Conservation (phyloP, 257 asterid genomes). For the Solanum chiquidenum region DNA sequence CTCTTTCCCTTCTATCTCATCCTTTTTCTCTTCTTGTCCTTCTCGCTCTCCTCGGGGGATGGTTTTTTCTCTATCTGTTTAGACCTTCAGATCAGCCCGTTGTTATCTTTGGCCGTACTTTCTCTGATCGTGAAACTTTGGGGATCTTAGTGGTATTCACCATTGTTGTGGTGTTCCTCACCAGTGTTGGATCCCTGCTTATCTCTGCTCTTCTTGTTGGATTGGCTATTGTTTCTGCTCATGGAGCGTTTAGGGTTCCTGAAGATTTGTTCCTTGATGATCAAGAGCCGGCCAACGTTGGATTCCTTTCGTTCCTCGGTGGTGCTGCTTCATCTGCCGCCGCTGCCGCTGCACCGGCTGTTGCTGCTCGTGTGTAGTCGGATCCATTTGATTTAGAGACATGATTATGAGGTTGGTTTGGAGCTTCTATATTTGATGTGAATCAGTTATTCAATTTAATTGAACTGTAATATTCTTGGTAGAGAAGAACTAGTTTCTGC, state of each 20-base stretch:
- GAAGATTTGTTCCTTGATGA: constrained; percentile 85
- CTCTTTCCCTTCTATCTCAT: constrained; percentile 68
- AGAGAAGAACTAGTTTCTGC: not conserved
- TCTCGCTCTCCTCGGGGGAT: constrained; percentile 51
- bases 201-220: constrained; percentile 72
- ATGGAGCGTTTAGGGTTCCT: constrained; percentile 76
- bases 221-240: constrained; percentile 49
- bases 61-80: constrained; percentile 64
- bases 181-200: constrained; percentile 71
- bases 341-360: constrained; percentile 57
- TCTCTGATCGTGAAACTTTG: constrained; percentile 60
- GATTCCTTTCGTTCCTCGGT: constrained; percentile 68
- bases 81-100: constrained; percentile 70
- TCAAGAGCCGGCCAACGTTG: constrained; percentile 55
- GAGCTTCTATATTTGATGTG: constrained; percentile 4
- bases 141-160: constrained; percentile 55
- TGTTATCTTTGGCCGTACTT: constrained; percentile 56
- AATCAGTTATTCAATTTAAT: not conserved
- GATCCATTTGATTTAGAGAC: constrained; percentile 7
- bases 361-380: constrained; percentile 45
- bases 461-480: constrained; percentile 4
- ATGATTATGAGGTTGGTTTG: constrained; percentile 10
- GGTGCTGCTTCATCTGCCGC: constrained; percentile 74
- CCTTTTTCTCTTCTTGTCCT: constrained; percentile 68
- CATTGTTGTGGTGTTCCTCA: constrained; percentile 62